These are phyloP conservation scores for Chaetomium sp. DNA, from an alignment of 2,329 filamentous ascomycete genomes.

Conservation along the genomic window DNA sequence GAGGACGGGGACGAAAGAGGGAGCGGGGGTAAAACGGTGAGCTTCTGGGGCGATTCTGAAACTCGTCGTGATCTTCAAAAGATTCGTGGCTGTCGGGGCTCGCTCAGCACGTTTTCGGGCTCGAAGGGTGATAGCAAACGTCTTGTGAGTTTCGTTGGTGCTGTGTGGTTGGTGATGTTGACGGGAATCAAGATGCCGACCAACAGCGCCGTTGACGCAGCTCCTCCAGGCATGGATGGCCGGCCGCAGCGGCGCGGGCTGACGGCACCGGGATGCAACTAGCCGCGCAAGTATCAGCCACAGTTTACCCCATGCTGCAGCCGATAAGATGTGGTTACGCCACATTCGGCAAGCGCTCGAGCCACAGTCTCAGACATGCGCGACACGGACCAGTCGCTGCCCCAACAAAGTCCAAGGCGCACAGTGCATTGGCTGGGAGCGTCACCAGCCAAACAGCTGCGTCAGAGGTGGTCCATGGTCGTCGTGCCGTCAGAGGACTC, in stretches of 20 bases:
- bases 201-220: constrained; percentile 18
- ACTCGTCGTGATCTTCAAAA: background rate
- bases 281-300: constrained; percentile 7
- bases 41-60: background rate
- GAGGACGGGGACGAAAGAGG: background rate
- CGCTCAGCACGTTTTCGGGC: background rate
- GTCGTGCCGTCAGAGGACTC: background rate
- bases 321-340: constrained; percentile 3
- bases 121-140: background rate
- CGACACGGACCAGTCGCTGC: background rate
- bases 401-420: background rate
- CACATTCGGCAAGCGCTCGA: background rate
- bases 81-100: background rate
- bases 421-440: constrained; percentile 2
- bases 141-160: background rate
- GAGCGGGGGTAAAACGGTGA: background rate
- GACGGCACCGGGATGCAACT: background rate
- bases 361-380: background rate
- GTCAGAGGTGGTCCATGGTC: background rate
- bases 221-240: constrained; percentile 12
- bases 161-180: background rate
- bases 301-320: background rate
- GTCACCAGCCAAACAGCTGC: constrained; percentile 3
- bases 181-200: constrained; percentile 1
- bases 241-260: constrained; percentile 9